Base-by-base conservation (phyloP, 768 basidiomycete genomes). In the Suillus subluteus region DNA sequence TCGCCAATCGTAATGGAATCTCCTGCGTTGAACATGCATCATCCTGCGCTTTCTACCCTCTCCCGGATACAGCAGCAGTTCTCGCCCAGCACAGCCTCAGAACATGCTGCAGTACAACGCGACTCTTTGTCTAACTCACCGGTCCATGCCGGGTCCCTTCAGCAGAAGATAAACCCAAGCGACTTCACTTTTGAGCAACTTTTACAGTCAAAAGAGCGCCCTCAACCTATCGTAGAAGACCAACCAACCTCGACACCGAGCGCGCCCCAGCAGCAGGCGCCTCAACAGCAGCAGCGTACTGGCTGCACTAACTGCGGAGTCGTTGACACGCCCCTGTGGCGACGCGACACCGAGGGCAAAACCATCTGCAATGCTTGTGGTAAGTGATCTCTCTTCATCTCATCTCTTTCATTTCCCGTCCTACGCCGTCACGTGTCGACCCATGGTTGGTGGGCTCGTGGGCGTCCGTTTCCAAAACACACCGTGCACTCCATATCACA, bases 311-410 rank as follows among this genome's bases (percentile, higher is more conserved):
- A 91, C 77, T 93, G 94, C 79, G 88, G 88, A 21, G 90, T 91
- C n/a, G 81, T 84, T 6, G 85, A 87, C 68, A 94, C 92, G 65
- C 93, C 94, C 43, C 86, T 95, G 35, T 95, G 94, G 94, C 82
- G 93, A 72, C 86, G 93, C 71, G 92, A 92, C 75, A 81, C 84
- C 54, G 88, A 91, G 71, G 94, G 94, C 66, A 92, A 91, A 77
- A 86, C 89, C 59, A 87, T 95, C 74, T 96, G 94, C 82, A 95
- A 95, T 78, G 91, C 92, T 62, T 95, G 94, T 78, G 94, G 94
- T 95, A 76, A 86, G 92, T 86, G 65, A 69, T 74, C 69, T 68
- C 73, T 70, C 73, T 75, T 73, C 73, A 73, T 75, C 73, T 72
- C 73, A 77, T 78, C 75, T 73, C 74, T 75, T 72, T 73, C 73